phyloP scores from a whole-genome alignment of 768 basidiomycete genomes.

The Lyophyllum semitale region DNA sequence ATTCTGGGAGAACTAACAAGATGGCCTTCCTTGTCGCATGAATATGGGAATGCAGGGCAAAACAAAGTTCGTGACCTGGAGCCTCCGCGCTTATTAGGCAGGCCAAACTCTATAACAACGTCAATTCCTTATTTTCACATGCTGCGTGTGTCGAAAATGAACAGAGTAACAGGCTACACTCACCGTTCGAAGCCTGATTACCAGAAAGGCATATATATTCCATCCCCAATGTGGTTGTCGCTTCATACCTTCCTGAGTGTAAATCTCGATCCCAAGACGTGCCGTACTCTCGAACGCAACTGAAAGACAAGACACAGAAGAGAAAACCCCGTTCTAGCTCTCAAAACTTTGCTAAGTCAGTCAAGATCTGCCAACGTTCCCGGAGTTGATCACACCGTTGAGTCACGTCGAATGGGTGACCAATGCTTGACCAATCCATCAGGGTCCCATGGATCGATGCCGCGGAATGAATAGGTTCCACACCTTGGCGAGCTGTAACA shows the following conservation, averaged over 20 bases:
- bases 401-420: background rate
- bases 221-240: background rate
- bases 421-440: too few species aligned
- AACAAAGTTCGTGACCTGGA: background rate
- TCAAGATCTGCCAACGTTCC: too few species aligned
- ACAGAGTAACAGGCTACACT: background rate
- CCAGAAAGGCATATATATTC: background rate
- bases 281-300: background rate
- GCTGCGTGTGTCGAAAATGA: background rate
- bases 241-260: background rate
- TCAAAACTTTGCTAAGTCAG: too few species aligned
- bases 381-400: background rate
- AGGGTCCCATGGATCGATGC: background rate
- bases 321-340: background rate
- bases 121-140: background rate
- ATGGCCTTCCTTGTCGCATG: background rate
- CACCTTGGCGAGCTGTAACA: background rate
- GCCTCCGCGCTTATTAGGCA: background rate
- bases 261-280: background rate
- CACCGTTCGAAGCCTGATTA: constrained; percentile 1
- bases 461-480: background rate
- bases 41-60: background rate
- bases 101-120: background rate
- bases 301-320: background rate
- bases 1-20: constrained; percentile 1